Evolutionary conservation across 1,284 basidiomycete genomes (phyloP).

Genomic region (Xanthoconium separans): DNA sequence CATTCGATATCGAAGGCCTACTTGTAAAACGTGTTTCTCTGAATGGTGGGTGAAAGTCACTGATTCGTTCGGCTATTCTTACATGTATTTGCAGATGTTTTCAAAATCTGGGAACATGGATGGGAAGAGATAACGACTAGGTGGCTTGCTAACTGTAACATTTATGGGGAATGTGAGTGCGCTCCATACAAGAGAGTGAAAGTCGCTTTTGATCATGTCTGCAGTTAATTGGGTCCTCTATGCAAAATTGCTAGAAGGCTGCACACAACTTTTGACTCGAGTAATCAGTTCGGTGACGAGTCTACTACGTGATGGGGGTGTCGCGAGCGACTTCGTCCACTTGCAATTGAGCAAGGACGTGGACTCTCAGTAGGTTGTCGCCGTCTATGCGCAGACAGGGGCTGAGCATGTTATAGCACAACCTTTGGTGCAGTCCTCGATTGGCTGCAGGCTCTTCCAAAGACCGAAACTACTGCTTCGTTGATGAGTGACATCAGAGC

Average conservation of each 20-base stretch:
- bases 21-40: conserved; percentile 48
- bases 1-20: conserved; percentile 56
- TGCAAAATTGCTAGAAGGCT: conserved; percentile 44
- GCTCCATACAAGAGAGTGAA: not conserved
- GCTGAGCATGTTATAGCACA: conserved; percentile 34
- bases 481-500: conserved; percentile 49
- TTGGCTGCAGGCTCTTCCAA: conserved; percentile 41
- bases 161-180: conserved; percentile 50
- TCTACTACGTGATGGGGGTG: conserved; percentile 29
- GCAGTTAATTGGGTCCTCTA: conserved; percentile 63
- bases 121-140: conserved; percentile 49
- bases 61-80: not conserved
- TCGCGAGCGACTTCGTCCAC: conserved; percentile 17
- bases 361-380: conserved; percentile 30
- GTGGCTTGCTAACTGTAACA: conserved; percentile 55
- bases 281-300: conserved; percentile 35
- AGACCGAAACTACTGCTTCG: conserved; percentile 29
- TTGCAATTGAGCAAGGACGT: conserved; percentile 10
- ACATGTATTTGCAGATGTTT: conserved; percentile 39
- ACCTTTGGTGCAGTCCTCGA: conserved; percentile 40
- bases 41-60: conserved; percentile 41
- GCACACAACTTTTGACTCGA: conserved; percentile 41
- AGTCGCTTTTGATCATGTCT: conserved; percentile 4
- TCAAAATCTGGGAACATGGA: conserved; percentile 45
- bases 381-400: not conserved